Percentiles rank a stretch among this genome's conserved stretches.
phyloP scores from a whole-genome alignment of 805 yeast species.

The Candida fluviatilis region DNA sequence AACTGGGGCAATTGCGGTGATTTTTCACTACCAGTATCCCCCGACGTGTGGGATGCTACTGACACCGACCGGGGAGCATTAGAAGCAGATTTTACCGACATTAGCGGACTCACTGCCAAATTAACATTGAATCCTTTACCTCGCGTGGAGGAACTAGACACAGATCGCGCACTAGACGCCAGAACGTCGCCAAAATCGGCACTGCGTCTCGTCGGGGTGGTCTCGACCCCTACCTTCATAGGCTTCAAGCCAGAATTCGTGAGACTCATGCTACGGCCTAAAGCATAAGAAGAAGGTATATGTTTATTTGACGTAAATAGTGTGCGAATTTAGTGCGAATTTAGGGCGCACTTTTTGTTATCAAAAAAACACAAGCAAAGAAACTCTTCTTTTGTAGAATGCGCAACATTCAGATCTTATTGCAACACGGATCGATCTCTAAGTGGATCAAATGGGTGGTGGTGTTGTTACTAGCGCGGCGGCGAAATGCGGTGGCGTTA shows the following conservation, averaged over 20 bases:
- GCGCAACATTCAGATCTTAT: constrained; percentile 2
- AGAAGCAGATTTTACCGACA: neutral
- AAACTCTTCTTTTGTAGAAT: no score
- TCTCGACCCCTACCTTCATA: constrained; percentile 1
- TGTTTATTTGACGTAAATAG: no score
- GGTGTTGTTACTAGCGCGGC: constrained; percentile 19
- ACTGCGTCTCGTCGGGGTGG: neutral
- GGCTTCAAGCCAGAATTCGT: constrained; percentile 1
- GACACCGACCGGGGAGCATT: neutral
- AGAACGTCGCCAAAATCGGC: neutral
- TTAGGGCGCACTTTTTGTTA: no score
- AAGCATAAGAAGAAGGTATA: no score
- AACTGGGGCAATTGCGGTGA: constrained; percentile 96
- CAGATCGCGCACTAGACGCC: neutral
- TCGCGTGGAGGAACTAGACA: constrained; percentile 10
- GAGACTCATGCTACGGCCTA: neutral
- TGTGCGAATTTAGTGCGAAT: no score
- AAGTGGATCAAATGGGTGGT: constrained; percentile 22
- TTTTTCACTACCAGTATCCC: constrained; percentile 98
- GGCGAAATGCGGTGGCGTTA: constrained; percentile 5
- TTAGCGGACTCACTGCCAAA: constrained; percentile 26
- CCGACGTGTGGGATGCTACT: constrained; percentile 22
- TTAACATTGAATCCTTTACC: constrained; percentile 31
- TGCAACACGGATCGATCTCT: constrained; percentile 2
- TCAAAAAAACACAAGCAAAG: no score